These are phyloP conservation scores for Penicillium riverlandense DNA, from an alignment of 495 filamentous ascomycete genomes.

Conservation along the genomic window DNA sequence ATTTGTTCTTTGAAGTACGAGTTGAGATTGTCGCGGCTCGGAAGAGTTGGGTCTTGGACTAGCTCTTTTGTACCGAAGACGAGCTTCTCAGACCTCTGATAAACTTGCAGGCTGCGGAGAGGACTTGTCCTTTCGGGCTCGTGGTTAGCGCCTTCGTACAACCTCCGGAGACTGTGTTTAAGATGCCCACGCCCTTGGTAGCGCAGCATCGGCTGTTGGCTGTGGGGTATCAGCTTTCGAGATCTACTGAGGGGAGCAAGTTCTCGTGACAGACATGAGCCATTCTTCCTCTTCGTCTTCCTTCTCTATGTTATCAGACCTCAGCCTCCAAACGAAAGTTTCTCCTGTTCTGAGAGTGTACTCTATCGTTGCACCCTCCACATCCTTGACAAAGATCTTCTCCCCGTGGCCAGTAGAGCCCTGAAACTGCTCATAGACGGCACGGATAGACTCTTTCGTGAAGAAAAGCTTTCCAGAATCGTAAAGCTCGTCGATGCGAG, in stretches of 20 bases:
- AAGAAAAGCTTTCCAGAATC: constrained; percentile 9
- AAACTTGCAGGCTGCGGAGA: neutral
- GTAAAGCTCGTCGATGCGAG: constrained; percentile 10
- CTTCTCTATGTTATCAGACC: neutral
- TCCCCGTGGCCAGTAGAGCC: neutral
- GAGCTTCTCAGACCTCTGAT: neutral
- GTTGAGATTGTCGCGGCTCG: neutral
- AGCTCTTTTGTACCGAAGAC: neutral
- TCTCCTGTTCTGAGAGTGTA: constrained; percentile 2
- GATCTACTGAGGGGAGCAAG: neutral
- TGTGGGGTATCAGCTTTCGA: neutral
- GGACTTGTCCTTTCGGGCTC: neutral
- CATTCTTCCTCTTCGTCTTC: constrained; percentile 3
- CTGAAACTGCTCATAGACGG: constrained; percentile 6
- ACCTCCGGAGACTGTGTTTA: constrained; percentile 1
- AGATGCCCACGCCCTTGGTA: constrained; percentile 7
- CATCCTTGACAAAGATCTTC: constrained; percentile 2
- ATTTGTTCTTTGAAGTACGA: neutral
- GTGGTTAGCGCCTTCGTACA: neutral
- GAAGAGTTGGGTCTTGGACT: neutral
- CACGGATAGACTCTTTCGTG: constrained; percentile 7
- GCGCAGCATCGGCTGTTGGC: constrained; percentile 1
- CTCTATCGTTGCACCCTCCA: constrained; percentile 6
- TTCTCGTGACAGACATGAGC: neutral
- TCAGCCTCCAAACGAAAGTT: neutral